Percentiles rank a stretch among this genome's conserved stretches.
Evolutionary conservation across 2,329 filamentous ascomycete genomes (phyloP).

Genomic region (Botryotinia globosa): DNA sequence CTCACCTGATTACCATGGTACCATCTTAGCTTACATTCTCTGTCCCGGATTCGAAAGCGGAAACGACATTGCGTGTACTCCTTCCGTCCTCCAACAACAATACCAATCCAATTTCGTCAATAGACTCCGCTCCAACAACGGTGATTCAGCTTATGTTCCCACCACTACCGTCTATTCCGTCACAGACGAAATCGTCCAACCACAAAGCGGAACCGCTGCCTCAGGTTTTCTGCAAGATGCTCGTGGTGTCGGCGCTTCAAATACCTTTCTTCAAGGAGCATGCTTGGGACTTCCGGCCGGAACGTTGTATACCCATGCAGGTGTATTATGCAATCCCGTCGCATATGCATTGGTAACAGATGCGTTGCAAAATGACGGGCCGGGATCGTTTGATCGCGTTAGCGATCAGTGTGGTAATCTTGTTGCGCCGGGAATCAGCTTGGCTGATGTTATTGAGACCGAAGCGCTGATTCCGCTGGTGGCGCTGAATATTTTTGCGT

Average conservation of each 20-base stretch:
- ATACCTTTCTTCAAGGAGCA: conserved; percentile 14
- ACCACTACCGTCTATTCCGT: conserved; percentile 53
- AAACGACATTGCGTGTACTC: neutral
- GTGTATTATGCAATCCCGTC: conserved; percentile 9
- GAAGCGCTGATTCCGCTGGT: neutral
- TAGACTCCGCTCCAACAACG: conserved; percentile 44
- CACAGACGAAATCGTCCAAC: conserved; percentile 52
- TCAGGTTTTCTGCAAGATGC: conserved; percentile 45
- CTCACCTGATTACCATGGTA: conserved; percentile 53
- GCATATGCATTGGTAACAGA: conserved; percentile 15
- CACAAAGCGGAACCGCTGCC: conserved; percentile 46
- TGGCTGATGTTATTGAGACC: conserved; percentile 13
- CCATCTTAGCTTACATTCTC: conserved; percentile 39
- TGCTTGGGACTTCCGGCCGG: conserved; percentile 6
- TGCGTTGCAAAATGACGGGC: neutral
- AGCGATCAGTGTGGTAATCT: neutral
- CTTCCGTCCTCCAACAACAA: conserved; percentile 43
- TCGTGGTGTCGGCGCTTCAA: conserved; percentile 5
- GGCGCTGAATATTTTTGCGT: neutral
- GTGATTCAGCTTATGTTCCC: conserved; percentile 53
- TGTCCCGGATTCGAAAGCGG: conserved; percentile 23
- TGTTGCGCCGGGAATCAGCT: neutral
- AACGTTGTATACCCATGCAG: neutral
- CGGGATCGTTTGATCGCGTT: conserved; percentile 5
- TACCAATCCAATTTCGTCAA: conserved; percentile 45